A percentile compares a stretch with the other conserved stretches of the same genome.
Conservation (phyloP, 371 early-diverging fungal species). For the Mortierella sp. region DNA sequence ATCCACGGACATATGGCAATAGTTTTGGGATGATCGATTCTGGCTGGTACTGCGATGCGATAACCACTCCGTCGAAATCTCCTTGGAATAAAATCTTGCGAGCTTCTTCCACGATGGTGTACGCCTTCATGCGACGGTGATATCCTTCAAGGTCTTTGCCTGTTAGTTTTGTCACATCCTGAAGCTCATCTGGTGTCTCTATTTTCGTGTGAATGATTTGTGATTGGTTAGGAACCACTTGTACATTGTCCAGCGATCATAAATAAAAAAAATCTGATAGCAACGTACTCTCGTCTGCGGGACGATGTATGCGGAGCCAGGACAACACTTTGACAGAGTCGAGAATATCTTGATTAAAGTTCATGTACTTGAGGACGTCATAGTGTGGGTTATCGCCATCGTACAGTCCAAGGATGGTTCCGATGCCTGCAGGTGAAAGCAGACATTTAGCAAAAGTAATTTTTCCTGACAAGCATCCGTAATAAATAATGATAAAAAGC, state of each 20-base stretch:
- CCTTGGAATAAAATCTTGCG: conserved; percentile 40
- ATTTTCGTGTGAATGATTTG: background rate
- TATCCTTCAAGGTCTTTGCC: conserved; percentile 52
- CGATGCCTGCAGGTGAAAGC: conserved; percentile 56
- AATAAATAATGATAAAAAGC: too few species aligned
- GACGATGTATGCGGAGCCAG: conserved; percentile 70
- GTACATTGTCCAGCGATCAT: too few species aligned
- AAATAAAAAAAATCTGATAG: background rate
- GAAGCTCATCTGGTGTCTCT: conserved; percentile 51
- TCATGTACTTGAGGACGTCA: conserved; percentile 85
- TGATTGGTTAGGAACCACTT: too few species aligned
- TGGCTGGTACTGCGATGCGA: conserved; percentile 83
- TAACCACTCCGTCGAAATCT: conserved; percentile 74
- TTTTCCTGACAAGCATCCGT: too few species aligned
- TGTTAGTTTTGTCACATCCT: conserved; percentile 46
- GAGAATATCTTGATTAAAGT: conserved; percentile 68
- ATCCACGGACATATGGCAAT: conserved; percentile 78
- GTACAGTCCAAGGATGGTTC: conserved; percentile 76
- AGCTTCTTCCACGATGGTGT: conserved; percentile 47
- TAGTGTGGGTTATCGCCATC: conserved; percentile 83
- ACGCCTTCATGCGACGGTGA: conserved; percentile 48
- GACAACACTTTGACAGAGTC: conserved; percentile 76
- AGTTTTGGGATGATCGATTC: conserved; percentile 78
- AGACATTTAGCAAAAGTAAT: conserved; percentile 11
- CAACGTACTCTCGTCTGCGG: conserved; percentile 65